phyloP scores from a whole-genome alignment of 2,329 filamentous ascomycete genomes.

The Fonsecaea pugnacius region DNA sequence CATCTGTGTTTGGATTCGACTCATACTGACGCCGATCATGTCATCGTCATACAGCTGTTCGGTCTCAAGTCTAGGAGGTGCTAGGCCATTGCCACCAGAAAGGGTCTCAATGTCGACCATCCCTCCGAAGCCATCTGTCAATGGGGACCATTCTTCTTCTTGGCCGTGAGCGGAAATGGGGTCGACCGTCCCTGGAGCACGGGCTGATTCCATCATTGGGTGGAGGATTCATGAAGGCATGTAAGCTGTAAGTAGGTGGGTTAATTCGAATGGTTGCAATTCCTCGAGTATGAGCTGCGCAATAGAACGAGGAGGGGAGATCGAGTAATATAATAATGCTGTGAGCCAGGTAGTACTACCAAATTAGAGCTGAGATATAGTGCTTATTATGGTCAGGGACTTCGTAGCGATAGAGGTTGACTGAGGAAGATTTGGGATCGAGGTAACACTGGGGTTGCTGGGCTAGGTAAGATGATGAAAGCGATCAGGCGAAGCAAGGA shows the following conservation, averaged over 20 bases:
- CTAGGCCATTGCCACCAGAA: constrained; percentile 5
- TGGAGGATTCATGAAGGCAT: constrained; percentile 24
- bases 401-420: constrained; percentile 10
- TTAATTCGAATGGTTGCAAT: not conserved
- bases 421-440: not conserved
- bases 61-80: constrained; percentile 16
- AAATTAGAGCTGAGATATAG: constrained; percentile 14
- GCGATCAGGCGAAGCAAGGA: not conserved
- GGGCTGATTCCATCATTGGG: constrained; percentile 25
- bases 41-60: constrained; percentile 36
- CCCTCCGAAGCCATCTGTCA: constrained; percentile 12
- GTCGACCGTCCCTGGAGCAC: constrained; percentile 25
- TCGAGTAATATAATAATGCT: constrained; percentile 15
- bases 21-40: constrained; percentile 64
- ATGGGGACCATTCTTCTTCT: constrained; percentile 11
- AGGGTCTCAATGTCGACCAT: constrained; percentile 12
- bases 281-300: not conserved
- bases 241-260: constrained; percentile 1
- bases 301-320: not conserved
- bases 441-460: constrained; percentile 7
- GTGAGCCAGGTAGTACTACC: not conserved
- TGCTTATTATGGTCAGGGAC: constrained; percentile 15
- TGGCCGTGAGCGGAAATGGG: constrained; percentile 24
- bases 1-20: constrained; percentile 60
- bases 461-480: constrained; percentile 2